Conservation (phyloP, 768 basidiomycete species). For the Hortiboletus campestris region DNA sequence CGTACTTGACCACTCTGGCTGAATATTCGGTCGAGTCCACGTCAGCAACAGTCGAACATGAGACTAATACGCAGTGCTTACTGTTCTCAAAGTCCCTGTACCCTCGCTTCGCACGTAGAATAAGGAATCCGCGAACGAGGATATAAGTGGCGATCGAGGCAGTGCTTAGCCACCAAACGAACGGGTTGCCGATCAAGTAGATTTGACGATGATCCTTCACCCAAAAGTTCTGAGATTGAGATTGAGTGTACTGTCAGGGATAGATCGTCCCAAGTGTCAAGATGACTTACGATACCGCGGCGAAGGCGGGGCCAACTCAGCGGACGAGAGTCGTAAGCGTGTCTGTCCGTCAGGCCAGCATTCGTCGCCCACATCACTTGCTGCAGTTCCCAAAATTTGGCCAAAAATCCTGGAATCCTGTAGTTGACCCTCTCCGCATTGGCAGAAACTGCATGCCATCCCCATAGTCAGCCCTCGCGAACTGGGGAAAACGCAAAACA, state of each 20-base stretch:
- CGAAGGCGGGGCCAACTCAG: constrained; percentile 84
- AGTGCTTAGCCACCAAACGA: constrained; percentile 89
- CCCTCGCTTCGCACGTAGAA: constrained; percentile 88
- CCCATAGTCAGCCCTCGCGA: neutral
- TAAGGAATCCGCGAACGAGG: constrained; percentile 68
- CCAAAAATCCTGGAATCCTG: constrained; percentile 79
- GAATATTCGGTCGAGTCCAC: neutral
- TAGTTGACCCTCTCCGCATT: constrained; percentile 88
- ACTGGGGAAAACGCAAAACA: constrained; percentile 11
- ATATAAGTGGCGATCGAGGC: constrained; percentile 67
- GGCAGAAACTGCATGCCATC: constrained; percentile 51
- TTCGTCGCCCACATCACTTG: constrained; percentile 97
- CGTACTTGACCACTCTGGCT: constrained; percentile 93
- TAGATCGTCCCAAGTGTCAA: neutral
- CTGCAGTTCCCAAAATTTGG: constrained; percentile 90
- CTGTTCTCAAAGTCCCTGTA: constrained; percentile 91
- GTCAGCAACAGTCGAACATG: neutral
- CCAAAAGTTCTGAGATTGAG: constrained; percentile 82
- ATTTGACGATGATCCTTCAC: constrained; percentile 95
- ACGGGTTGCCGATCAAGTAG: constrained; percentile 92
- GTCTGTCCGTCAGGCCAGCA: constrained; percentile 91
- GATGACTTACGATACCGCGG: constrained; percentile 82
- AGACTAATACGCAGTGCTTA: constrained; percentile 38
- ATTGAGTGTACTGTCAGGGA: constrained; percentile 4
- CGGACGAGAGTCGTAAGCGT: constrained; percentile 94